phyloP scores from a whole-genome alignment of 257 asterid genomes.

The Solanum tarapatanum region DNA sequence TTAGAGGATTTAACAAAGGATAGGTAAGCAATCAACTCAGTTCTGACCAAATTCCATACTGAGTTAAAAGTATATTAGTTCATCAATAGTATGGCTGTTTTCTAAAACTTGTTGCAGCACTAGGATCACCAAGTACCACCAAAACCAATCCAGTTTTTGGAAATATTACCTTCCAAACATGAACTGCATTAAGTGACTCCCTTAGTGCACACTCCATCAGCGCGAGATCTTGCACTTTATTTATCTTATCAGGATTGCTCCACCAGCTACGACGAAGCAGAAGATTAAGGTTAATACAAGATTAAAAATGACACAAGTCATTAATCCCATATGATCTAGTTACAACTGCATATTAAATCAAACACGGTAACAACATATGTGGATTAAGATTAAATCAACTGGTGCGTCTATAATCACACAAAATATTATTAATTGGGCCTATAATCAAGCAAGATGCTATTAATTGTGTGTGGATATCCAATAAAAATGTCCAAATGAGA shows the following conservation, averaged over 20 bases:
- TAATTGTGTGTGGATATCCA: background rate
- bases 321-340: background rate
- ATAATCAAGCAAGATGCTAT: background rate
- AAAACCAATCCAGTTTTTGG: background rate
- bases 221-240: slow-evolving; percentile 48
- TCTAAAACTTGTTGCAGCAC: background rate
- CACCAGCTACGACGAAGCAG: slow-evolving; percentile 44
- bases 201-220: slow-evolving; percentile 66
- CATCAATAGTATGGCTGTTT: background rate
- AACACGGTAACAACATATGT: background rate
- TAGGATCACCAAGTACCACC: background rate
- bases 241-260: slow-evolving; percentile 65
- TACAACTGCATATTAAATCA: background rate
- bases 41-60: background rate
- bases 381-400: background rate
- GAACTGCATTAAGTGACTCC: slow-evolving; percentile 46
- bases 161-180: slow-evolving; percentile 35
- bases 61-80: background rate
- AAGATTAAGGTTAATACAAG: background rate
- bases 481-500: background rate
- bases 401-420: background rate
- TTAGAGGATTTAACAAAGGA: background rate
- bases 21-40: background rate
- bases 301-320: background rate
- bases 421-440: background rate